Evolutionary conservation across 1,284 basidiomycete genomes (phyloP).

Genomic region (Violaceomyces palustris): DNA sequence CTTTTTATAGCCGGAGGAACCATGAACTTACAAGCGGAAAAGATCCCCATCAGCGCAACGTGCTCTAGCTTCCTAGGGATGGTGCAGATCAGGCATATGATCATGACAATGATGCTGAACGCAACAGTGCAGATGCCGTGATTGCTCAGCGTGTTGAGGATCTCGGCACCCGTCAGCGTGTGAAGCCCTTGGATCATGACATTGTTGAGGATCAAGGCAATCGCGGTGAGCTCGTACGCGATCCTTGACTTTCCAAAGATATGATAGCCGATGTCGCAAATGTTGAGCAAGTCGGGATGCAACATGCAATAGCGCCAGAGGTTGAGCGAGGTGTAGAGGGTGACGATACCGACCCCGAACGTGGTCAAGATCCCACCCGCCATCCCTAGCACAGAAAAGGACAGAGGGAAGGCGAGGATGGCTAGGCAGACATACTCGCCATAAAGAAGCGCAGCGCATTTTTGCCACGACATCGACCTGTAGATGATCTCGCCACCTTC

Average conservation of each 20-base stretch:
- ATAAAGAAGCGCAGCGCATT: slow-evolving; percentile 31
- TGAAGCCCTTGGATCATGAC: slow-evolving; percentile 42
- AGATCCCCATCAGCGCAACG: slow-evolving; percentile 36
- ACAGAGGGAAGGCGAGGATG: slow-evolving; percentile 41
- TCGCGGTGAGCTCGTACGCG: slow-evolving; percentile 56
- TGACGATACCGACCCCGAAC: slow-evolving; percentile 34
- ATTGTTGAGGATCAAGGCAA: slow-evolving; percentile 44
- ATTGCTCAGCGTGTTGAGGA: slow-evolving; percentile 62
- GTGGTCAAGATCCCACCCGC: slow-evolving; percentile 42
- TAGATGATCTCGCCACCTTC: slow-evolving; percentile 31
- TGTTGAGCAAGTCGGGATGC: slow-evolving; percentile 60
- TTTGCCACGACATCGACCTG: slow-evolving; percentile 41
- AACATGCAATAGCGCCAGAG: slow-evolving; percentile 62
- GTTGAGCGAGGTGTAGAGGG: slow-evolving; percentile 41
- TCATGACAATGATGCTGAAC: slow-evolving; percentile 56
- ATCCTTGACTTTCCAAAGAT: slow-evolving; percentile 58
- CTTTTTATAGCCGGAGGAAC: no score
- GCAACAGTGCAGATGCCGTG: slow-evolving; percentile 61
- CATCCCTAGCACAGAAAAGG: slow-evolving; percentile 41
- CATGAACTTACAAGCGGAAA: slow-evolving; percentile 26
- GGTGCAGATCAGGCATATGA: slow-evolving; percentile 35
- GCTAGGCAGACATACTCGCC: slow-evolving; percentile 48
- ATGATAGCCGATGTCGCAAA: slow-evolving; percentile 63
- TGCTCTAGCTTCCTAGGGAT: slow-evolving; percentile 44
- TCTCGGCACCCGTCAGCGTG: slow-evolving; percentile 51